Conservation (phyloP, 345 rosid genomes). For the Tarenaya hassleriana region DNA sequence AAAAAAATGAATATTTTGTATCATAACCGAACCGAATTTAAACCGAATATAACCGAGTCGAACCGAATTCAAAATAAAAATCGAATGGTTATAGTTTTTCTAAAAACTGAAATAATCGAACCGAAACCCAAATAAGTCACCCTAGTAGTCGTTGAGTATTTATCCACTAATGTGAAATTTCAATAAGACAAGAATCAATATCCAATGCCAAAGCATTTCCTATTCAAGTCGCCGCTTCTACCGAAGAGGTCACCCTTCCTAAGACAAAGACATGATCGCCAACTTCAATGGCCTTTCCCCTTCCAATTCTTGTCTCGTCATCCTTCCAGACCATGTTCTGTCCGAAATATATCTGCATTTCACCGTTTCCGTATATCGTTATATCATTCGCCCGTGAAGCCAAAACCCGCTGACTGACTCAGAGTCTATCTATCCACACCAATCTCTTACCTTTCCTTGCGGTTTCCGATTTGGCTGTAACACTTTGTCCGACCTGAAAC, state of each 20-base stretch:
- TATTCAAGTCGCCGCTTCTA: conserved; percentile 67
- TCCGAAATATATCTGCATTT: conserved; percentile 64
- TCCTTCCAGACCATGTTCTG: conserved; percentile 76
- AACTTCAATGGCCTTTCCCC: conserved; percentile 42
- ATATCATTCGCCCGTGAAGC: background rate
- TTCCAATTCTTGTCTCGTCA: conserved; percentile 17
- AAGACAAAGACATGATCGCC: conserved; percentile 63
- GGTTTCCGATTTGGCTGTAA: conserved; percentile 59
- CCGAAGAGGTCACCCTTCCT: conserved; percentile 45
- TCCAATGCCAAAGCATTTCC: too few relatives aligned
- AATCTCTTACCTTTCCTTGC: conserved; percentile 56
- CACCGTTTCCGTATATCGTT: background rate
- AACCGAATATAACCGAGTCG: too few relatives aligned
- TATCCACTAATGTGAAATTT: too few relatives aligned
- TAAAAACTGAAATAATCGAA: too few relatives aligned
- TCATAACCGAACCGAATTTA: too few relatives aligned
- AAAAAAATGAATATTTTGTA: too few relatives aligned
- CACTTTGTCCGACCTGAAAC: conserved; percentile 53
- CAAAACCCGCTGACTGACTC: conserved; percentile 4
- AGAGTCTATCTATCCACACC: background rate
- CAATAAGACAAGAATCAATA: too few relatives aligned
- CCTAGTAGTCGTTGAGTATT: too few relatives aligned
- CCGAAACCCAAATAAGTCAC: too few relatives aligned
- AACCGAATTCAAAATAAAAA: too few relatives aligned
- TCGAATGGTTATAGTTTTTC: too few relatives aligned